Base-by-base conservation (phyloP, 495 filamentous ascomycete genomes). In the Lasiosphaeria hispida region DNA sequence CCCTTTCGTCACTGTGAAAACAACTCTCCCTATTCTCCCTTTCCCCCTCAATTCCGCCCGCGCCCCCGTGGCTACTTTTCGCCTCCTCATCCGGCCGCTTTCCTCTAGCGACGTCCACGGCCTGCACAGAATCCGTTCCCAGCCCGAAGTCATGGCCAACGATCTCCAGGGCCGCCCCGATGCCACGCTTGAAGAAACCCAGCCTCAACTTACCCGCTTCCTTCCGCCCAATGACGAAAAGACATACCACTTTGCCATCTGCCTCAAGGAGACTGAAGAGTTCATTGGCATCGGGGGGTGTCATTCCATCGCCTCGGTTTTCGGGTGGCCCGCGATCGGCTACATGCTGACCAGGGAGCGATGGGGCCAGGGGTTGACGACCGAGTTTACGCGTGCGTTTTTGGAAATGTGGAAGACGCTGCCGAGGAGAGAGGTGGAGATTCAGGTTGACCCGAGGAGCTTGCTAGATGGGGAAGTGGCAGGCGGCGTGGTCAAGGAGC, bases 111-210 rank as follows among this genome's bases (percentile, higher is more conserved):
- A 53, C 50, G 15, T 53, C 36, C 36, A 4, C 36, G 36, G 36
- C 36, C 37, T 53, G 13, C 35, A 40, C 50, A n/a, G 10, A n/a
- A 14, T 53, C 50, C 50, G 50, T 30, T 11, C 50, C 13, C 50
- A 53, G 18, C 50, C 50, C 37, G 35, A 39, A 23, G 38, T 53
- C 14, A 53, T 53, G 50, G 7, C 10, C 4, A 53, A 53, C 50
- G 42, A 53, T 38, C 50, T 38, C 36, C 36, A 40, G 23, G 50
- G 50, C 50, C 50, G 50, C 10, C 50, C 50, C 4, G 50, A 53
- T 38, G 8, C 15, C 18, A 11, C 18, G 36, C 3, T 19, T 6
- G 36, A 15, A 3, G 50, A 53, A 11, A 17, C 50, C 50, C 18
- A 17, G 10, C 50, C 36, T 11, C 50, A 17, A 8, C 18, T 53